A percentile compares a stretch with the other conserved stretches of the same genome.
These are phyloP conservation scores for Picea abies DNA, from an alignment of 83 land plant genomes.

Conservation along the genomic window DNA sequence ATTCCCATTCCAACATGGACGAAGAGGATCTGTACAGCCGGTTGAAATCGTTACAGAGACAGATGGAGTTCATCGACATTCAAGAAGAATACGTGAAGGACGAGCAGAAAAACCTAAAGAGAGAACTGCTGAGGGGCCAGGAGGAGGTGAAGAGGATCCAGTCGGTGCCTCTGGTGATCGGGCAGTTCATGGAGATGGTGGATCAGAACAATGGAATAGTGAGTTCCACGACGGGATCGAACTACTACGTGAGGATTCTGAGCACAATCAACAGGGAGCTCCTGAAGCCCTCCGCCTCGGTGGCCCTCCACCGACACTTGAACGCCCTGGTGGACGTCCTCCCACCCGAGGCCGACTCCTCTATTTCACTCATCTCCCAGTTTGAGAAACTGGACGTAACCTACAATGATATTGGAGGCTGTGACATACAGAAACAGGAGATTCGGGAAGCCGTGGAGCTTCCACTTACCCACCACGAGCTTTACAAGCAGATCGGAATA, in stretches of 20 bases:
- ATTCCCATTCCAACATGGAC: conserved; percentile 24
- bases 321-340: conserved; percentile 91
- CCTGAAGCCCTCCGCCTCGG: conserved; percentile 85
- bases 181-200: too few species aligned
- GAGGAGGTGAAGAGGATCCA: conserved; percentile 98
- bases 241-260: conserved; percentile 58
- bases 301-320: conserved; percentile 88
- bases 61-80: conserved; percentile 87
- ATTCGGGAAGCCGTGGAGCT: conserved; percentile 94
- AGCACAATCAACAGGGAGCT: conserved; percentile 91
- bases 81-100: conserved; percentile 41
- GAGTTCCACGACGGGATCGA: too few species aligned
- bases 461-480: conserved; percentile 77
- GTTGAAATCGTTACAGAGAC: conserved; percentile 71
- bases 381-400: conserved; percentile 94
- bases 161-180: conserved; percentile 77
- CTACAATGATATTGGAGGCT: conserved; percentile 90
- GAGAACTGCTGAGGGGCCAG: conserved; percentile 86
- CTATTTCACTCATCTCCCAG: conserved; percentile 87
- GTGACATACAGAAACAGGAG: conserved; percentile 95
- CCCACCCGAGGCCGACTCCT: conserved; percentile 94
- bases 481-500: conserved; percentile 95
- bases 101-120: conserved; percentile 86
- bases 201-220: too few species aligned
- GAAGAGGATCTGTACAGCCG: conserved; percentile 87